phyloP scores from a whole-genome alignment of 2,329 filamentous ascomycete species.

The Penicillium fuscoglaucum region DNA sequence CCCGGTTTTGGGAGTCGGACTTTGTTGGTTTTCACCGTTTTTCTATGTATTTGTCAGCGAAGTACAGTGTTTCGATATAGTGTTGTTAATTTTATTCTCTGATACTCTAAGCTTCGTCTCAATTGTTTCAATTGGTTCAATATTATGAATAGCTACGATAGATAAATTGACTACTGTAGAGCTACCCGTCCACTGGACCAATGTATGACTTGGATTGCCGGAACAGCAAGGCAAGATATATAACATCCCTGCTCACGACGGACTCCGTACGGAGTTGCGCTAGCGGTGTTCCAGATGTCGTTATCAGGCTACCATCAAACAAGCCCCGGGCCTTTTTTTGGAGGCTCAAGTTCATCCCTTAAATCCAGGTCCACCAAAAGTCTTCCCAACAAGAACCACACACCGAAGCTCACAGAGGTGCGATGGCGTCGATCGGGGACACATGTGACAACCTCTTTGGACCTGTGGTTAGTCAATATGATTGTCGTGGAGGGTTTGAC shows the following conservation, averaged over 20 bases:
- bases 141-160: neutral
- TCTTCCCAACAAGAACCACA: neutral
- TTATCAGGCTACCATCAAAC: neutral
- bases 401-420: neutral
- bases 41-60: constrained; percentile 19
- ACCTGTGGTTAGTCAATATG: neutral
- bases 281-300: neutral
- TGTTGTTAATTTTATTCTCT: constrained; percentile 18
- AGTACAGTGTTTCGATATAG: constrained; percentile 17
- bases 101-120: neutral
- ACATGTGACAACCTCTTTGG: neutral
- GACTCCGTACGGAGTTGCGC: neutral
- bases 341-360: neutral
- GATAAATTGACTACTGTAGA: neutral
- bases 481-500: neutral
- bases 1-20: constrained; percentile 10
- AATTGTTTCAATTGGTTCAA: neutral
- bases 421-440: neutral
- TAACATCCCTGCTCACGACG: neutral
- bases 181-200: neutral
- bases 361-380: neutral
- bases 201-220: neutral
- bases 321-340: neutral
- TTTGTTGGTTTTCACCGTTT: constrained; percentile 10
- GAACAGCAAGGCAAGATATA: neutral